Evolutionary conservation across 371 early-diverging fungal genomes (phyloP).

Genomic region (Parasitella parasitica): DNA sequence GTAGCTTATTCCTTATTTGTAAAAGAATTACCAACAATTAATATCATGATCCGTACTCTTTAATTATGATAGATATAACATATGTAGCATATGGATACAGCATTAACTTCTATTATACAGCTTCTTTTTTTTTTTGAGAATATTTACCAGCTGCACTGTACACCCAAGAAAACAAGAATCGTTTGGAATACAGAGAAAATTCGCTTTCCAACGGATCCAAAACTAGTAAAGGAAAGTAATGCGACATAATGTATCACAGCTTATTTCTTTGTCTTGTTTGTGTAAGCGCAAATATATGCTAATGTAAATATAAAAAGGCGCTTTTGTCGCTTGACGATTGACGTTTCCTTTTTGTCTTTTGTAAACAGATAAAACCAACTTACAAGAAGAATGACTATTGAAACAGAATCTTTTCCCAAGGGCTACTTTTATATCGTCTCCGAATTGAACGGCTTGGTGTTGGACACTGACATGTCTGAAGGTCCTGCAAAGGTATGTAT

Average conservation of each 20-base stretch:
- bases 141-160: too few species aligned
- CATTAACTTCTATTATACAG: too few species aligned
- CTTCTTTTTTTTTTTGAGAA: too few species aligned
- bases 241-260: neutral
- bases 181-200: neutral
- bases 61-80: too few species aligned
- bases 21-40: too few species aligned
- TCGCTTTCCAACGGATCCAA: neutral
- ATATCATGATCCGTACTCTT: too few species aligned
- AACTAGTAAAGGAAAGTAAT: neutral
- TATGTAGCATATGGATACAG: too few species aligned
- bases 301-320: neutral
- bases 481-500: conserved; percentile 22
- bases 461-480: conserved; percentile 31
- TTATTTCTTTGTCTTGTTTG: neutral
- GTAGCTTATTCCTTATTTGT: too few species aligned
- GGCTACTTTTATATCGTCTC: conserved; percentile 47
- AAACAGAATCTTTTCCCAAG: conserved; percentile 31
- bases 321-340: neutral
- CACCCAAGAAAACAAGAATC: neutral
- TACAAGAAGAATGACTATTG: conserved; percentile 29
- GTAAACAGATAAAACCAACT: neutral
- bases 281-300: neutral
- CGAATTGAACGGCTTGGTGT: conserved; percentile 35
- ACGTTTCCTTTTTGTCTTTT: neutral